These are phyloP conservation scores for Talaromyces sp. DNA, from an alignment of 2,329 filamentous ascomycete species.

Conservation along the genomic window DNA sequence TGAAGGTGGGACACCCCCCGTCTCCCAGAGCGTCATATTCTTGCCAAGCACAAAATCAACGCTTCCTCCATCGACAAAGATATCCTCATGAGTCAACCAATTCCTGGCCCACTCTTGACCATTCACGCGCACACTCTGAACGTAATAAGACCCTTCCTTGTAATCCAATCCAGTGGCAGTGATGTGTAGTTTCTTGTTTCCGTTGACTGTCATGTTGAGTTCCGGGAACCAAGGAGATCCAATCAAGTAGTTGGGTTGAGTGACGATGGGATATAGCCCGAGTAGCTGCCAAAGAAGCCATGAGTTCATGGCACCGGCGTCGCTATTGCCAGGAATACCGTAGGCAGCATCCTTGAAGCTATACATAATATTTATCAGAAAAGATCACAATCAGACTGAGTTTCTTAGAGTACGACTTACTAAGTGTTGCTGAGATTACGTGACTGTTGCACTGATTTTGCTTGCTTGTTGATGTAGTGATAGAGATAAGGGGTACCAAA, in stretches of 20 bases:
- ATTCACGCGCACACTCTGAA: constrained; percentile 54
- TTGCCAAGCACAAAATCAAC: constrained; percentile 47
- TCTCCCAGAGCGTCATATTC: constrained; percentile 46
- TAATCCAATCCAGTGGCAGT: constrained; percentile 41
- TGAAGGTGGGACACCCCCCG: constrained; percentile 50
- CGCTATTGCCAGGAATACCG: constrained; percentile 66
- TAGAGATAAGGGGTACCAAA: constrained; percentile 68
- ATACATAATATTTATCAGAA: neutral
- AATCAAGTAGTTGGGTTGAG: constrained; percentile 47
- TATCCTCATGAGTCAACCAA: constrained; percentile 55
- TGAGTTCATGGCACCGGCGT: constrained; percentile 56
- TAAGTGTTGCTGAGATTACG: constrained; percentile 58
- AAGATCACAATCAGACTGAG: neutral
- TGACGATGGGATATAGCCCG: constrained; percentile 48
- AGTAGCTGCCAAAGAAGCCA: constrained; percentile 53
- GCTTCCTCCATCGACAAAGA: constrained; percentile 40
- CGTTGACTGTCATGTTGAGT: constrained; percentile 32
- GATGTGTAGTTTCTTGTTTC: constrained; percentile 43
- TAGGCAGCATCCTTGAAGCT: constrained; percentile 52
- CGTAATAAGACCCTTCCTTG: constrained; percentile 43
- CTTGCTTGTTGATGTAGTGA: constrained; percentile 64
- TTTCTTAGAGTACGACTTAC: constrained; percentile 17
- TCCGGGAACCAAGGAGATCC: constrained; percentile 46
- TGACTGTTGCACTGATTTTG: constrained; percentile 58
- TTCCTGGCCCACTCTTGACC: constrained; percentile 51